Evolutionary conservation across 78 protist genomes (phyloP).

Genomic region (Anaeramoeba flamelloides): DNA sequence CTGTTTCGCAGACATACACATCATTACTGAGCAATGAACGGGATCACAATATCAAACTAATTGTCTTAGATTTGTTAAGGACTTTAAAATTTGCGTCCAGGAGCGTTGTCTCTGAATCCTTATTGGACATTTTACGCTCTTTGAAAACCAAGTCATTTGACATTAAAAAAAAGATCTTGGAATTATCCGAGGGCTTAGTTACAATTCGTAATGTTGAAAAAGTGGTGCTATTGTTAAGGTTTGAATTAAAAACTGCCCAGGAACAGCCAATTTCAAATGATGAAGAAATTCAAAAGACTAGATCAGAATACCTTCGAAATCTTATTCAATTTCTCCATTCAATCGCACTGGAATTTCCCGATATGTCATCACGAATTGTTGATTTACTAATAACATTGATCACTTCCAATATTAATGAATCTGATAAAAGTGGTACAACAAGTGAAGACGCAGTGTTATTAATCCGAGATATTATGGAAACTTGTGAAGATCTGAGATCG

Average conservation of each 20-base stretch:
- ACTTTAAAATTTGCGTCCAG: background rate
- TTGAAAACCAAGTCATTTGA: background rate
- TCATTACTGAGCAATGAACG: background rate
- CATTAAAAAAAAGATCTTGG: background rate
- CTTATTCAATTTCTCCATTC: background rate
- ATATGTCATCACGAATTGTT: background rate
- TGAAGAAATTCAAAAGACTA: too few species aligned
- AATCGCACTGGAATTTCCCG: background rate
- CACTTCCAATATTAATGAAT: background rate
- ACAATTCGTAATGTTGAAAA: background rate
- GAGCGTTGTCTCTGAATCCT: background rate
- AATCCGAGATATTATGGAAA: slow-evolving; percentile 1
- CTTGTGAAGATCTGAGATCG: background rate
- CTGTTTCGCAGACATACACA: background rate
- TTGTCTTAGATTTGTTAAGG: background rate
- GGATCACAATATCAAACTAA: background rate
- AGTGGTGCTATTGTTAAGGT: background rate
- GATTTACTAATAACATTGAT: background rate
- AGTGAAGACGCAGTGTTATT: background rate
- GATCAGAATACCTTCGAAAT: background rate
- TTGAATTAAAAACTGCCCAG: background rate
- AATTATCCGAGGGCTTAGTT: background rate
- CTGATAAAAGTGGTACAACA: background rate
- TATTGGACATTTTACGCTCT: background rate
- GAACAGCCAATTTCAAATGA: background rate